Base-by-base conservation (phyloP, 2,329 filamentous ascomycete genomes). In the Colletotrichum sp. region DNA sequence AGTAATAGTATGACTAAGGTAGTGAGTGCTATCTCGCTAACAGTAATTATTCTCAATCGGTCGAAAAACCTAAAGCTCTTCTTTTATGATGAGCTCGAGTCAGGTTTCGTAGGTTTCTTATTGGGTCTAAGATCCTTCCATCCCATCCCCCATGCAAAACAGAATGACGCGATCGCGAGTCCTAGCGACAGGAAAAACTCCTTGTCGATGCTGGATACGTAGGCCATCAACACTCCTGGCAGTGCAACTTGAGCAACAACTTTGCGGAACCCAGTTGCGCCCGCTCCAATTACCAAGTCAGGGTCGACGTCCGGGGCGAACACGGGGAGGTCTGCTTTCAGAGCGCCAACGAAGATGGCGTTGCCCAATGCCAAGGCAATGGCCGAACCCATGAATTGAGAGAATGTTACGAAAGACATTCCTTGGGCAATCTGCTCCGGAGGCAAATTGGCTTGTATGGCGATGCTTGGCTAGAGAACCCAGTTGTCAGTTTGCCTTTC, bases 91-190 rank as follows among this genome's bases (percentile, higher is more conserved):
- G 38, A n/a, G 26, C 43, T 38, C 52, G 70, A 65, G 64, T 73
- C 74, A 65, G 21, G 78, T 43, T 30, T 78, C 34, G 30, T 24
- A 18, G 52, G 26, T 21, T 55, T 56, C 32, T 78, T 71, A 73
- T 82, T 83, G 77, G 85, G 84, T 55, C 86, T 84, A 34, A 89
- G 81, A 75, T 86, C 85, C 24, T 83, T 84, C 83, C 86, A 88
- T 2, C 88, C 88, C 78, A 89, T 83, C 0, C 86, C 87, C 78
- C 84, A 86, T 2, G 82, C 80, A 7, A 83, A 81, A 3, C 86
- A 34, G 24, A 88, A 84, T 69, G 80, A 78, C 7, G 69, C 78
- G 32, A 78, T 79, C 5, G 81, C 79, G 16, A 83, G 71, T 1
- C 81, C 84, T 2, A 83, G 79, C 13, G 82, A 81, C 24, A 79